Conservation (phyloP, 495 filamentous ascomycete species). For the Trichocladium uniseriatum region DNA sequence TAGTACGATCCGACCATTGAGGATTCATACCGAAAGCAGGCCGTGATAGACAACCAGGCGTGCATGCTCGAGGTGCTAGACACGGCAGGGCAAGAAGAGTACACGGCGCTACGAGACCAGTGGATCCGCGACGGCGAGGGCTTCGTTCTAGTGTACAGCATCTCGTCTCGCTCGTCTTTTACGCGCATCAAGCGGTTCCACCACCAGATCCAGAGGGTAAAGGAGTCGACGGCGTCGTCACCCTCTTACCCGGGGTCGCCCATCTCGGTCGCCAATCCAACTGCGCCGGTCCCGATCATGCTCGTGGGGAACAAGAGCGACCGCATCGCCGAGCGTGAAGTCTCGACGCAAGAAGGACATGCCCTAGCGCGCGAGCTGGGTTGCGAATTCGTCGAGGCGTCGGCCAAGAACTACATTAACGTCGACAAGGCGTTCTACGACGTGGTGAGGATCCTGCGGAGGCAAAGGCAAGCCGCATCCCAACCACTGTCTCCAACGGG, state of each 20-base stretch:
- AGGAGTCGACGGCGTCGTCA: conserved; percentile 80
- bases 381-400: conserved; percentile 96
- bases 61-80: conserved; percentile 99
- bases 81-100: conserved; percentile 98
- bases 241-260: conserved; percentile 57
- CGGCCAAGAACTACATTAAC: conserved; percentile 98
- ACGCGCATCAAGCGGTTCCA: conserved; percentile 90
- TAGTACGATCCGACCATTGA: conserved; percentile 96
- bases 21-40: conserved; percentile 95
- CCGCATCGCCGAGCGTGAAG: conserved; percentile 86
- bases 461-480: conserved; percentile 56
- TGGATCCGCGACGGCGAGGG: conserved; percentile 98
- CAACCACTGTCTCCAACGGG: conserved; percentile 30
- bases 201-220: conserved; percentile 93
- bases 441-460: conserved; percentile 80
- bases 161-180: conserved; percentile 91
- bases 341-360: conserved; percentile 92
- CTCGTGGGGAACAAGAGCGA: conserved; percentile 98
- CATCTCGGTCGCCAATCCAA: conserved; percentile 40
- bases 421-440: conserved; percentile 99
- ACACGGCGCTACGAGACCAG: conserved; percentile 92
- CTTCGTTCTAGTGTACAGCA: conserved; percentile 96
- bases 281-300: conserved; percentile 84
- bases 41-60: conserved; percentile 90
- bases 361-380: conserved; percentile 84